Percentiles rank a stretch among this genome's conserved stretches.
Conservation (phyloP, 768 basidiomycete genomes). For the Hypholoma sublateritium region DNA sequence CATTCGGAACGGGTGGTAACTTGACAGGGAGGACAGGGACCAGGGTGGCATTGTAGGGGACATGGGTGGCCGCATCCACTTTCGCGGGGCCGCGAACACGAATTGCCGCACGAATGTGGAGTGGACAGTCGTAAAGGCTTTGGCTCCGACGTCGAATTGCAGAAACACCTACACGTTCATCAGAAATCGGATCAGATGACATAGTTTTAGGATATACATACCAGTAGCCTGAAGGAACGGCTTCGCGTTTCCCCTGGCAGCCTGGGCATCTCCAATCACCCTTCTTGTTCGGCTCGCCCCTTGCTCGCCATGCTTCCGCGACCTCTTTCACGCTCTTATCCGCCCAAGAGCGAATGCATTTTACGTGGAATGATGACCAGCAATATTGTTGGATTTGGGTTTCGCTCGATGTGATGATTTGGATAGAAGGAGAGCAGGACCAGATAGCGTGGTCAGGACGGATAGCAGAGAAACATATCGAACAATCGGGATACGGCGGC, state of each 20-base stretch:
- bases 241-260: slow-evolving; percentile 78
- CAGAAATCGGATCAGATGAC: neutral
- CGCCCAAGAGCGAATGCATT: slow-evolving; percentile 90
- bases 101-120: slow-evolving; percentile 74
- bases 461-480: slow-evolving; percentile 82
- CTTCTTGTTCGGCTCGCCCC: slow-evolving; percentile 57
- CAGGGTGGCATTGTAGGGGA: slow-evolving; percentile 86
- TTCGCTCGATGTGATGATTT: slow-evolving; percentile 34
- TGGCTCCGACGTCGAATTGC: slow-evolving; percentile 72
- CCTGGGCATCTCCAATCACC: slow-evolving; percentile 95
- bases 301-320: slow-evolving; percentile 68
- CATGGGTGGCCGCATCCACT: slow-evolving; percentile 79
- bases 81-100: slow-evolving; percentile 60
- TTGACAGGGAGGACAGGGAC: slow-evolving; percentile 93
- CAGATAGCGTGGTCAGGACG: slow-evolving; percentile 80
- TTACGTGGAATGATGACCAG: slow-evolving; percentile 89
- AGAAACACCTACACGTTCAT: slow-evolving; percentile 69
- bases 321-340: slow-evolving; percentile 74
- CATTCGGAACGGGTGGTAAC: slow-evolving; percentile 77
- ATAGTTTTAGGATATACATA: slow-evolving; percentile 29
- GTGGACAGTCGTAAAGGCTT: slow-evolving; percentile 67
- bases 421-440: slow-evolving; percentile 78
- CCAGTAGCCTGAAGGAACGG: slow-evolving; percentile 67
- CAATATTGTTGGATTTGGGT: slow-evolving; percentile 62
- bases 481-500: slow-evolving; percentile 75